These are phyloP conservation scores for Pontederia crassipes DNA, from an alignment of 176 grass and related monocot species.

Conservation along the genomic window DNA sequence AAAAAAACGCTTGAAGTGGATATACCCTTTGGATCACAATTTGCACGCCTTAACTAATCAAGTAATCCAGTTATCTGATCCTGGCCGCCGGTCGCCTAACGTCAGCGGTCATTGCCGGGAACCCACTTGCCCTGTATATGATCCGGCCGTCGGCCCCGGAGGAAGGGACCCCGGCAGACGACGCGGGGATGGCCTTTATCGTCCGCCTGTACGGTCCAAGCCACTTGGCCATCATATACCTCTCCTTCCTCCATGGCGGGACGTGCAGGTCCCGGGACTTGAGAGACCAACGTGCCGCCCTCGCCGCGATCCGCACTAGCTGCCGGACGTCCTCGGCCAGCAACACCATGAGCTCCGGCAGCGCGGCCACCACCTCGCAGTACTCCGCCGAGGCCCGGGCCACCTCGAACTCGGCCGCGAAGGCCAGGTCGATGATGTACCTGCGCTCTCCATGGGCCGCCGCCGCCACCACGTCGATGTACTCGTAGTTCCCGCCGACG, in stretches of 20 bases:
- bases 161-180: neutral
- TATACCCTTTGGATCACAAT: no score
- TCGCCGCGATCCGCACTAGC: neutral
- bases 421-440: conserved; percentile 36
- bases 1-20: no score
- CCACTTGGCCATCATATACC: conserved; percentile 23
- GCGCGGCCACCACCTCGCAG: neutral
- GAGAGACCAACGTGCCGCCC: conserved; percentile 12
- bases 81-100: no score
- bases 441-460: neutral
- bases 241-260: conserved; percentile 19
- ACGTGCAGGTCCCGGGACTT: conserved; percentile 14
- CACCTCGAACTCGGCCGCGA: conserved; percentile 29
- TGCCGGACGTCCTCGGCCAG: conserved; percentile 1
- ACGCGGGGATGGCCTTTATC: no score
- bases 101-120: no score
- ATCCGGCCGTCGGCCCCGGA: no score
- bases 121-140: no score
- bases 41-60: no score
- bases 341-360: conserved; percentile 19
- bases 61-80: no score
- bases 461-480: neutral
- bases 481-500: neutral
- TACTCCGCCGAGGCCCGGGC: conserved; percentile 11
- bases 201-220: neutral